These are phyloP conservation scores for Gigaspora rosea DNA, from an alignment of 192 early-diverging fungal genomes.

Conservation along the genomic window DNA sequence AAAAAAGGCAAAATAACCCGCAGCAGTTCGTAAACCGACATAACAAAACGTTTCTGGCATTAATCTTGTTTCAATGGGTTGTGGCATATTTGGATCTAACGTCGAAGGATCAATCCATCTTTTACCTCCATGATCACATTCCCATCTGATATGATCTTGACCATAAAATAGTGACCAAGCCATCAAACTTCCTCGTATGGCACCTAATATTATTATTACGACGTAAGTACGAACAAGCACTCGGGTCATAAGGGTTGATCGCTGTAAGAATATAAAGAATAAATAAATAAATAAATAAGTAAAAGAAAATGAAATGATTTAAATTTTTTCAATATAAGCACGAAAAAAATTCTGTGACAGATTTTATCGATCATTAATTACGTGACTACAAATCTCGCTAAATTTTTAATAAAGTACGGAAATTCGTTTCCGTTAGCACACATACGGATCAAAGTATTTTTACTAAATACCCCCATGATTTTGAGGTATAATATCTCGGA, in stretches of 20 bases:
- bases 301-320: not conserved
- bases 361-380: too few species aligned
- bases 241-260: not conserved
- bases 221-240: conserved; percentile 1
- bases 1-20: not conserved
- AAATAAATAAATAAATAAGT: not conserved
- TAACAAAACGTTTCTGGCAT: conserved; percentile 15
- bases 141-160: conserved; percentile 4
- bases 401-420: too few species aligned
- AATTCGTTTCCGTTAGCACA: too few species aligned
- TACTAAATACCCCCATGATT: too few species aligned
- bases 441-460: too few species aligned
- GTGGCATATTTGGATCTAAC: not conserved
- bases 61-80: not conserved
- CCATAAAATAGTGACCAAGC: conserved; percentile 7
- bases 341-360: too few species aligned
- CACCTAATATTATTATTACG: conserved; percentile 13
- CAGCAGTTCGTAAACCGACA: not conserved
- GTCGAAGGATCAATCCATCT: conserved; percentile 1
- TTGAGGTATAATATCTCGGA: too few species aligned
- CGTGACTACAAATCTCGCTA: too few species aligned
- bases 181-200: conserved; percentile 19
- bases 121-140: conserved; percentile 17
- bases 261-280: not conserved
- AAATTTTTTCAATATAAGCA: too few species aligned